Base-by-base conservation (phyloP, 768 basidiomycete species). In the Collybia nuda region DNA sequence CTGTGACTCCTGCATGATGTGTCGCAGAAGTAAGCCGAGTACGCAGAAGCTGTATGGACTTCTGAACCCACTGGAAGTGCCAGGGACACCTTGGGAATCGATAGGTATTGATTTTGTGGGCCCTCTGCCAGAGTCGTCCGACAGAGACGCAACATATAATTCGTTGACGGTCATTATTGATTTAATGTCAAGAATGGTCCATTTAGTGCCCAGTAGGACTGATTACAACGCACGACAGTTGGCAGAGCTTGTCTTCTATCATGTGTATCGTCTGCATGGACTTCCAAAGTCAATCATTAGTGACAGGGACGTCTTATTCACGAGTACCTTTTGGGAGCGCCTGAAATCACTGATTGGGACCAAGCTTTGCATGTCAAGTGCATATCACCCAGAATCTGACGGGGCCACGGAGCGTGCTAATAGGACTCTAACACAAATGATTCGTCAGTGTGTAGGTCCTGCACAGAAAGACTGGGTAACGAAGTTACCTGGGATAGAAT, bases 251-350 rank as follows among this genome's bases (percentile, higher is more conserved):
- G 43, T 67, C 37, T 64, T 62, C 46, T 46, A 54, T 6, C 2
- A 48, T 12, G 56, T 68, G 3, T 66, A 63, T 40, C 59, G 57
- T 15, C 52, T 52, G 5, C 66, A 69, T 56, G 70, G 70, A 1
- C 41, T 69, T 6, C 71, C 63, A 0, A 29, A 47, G 2, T 12
- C 18, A 1, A 66, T 72, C n/a, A 50, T 63, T 6, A 59, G 52
- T 17, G 65, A 72, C 35, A 15, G 49, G 18, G 49, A 50, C 14
- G 12, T 18, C 3, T n/a, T 40, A 12, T 40, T 50, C 23, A 50
- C 40, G 8, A 50, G 49, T 23, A 28, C 17, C 8, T 50, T 50
- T 24, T 50, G 49, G 49, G 14, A 43, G 44, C 40, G 32, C 41
- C 44, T 50, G 15, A 6, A 40, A 3, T 7, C 3, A 40, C 22